Conservation (phyloP, 108 stramenopile genomes). For the Stephanodiscus triporus region DNA sequence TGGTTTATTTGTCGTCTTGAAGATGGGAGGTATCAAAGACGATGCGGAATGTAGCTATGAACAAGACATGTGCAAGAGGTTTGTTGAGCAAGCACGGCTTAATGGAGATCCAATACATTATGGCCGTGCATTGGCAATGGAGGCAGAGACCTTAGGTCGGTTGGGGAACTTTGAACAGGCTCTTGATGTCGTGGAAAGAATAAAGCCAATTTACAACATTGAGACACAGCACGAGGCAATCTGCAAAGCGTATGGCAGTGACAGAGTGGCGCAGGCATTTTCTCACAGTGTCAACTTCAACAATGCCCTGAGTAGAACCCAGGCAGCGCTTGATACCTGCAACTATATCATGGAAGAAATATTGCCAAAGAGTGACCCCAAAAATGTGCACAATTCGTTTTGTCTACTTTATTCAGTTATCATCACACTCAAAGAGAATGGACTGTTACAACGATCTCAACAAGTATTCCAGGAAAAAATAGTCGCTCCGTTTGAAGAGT, state of each 20-base stretch:
- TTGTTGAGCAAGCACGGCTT: constrained; percentile 57
- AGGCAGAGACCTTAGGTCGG: constrained; percentile 61
- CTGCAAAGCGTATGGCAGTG: constrained; percentile 61
- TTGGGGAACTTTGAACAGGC: constrained; percentile 59
- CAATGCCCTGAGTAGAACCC: constrained; percentile 34
- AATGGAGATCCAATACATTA: constrained; percentile 63
- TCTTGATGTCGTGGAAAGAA: constrained; percentile 43
- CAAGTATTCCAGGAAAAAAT: constrained; percentile 49
- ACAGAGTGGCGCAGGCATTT: constrained; percentile 61
- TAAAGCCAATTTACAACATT: constrained; percentile 56
- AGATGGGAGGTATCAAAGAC: constrained; percentile 52
- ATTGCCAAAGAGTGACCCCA: constrained; percentile 60
- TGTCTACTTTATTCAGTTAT: constrained; percentile 57
- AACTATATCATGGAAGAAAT: constrained; percentile 53
- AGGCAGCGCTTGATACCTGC: constrained; percentile 54
- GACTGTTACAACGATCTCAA: constrained; percentile 45
- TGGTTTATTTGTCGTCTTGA: constrained; percentile 58
- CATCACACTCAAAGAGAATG: constrained; percentile 59
- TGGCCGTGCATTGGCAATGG: constrained; percentile 65
- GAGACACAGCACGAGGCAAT: constrained; percentile 59
- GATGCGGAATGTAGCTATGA: constrained; percentile 56
- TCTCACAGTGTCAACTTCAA: constrained; percentile 55
- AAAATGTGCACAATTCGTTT: constrained; percentile 61
- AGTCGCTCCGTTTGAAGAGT: constrained; percentile 49
- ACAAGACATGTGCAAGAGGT: constrained; percentile 51